phyloP scores from a whole-genome alignment of 2,329 filamentous ascomycete species.

The Colletotrichum sp. region DNA sequence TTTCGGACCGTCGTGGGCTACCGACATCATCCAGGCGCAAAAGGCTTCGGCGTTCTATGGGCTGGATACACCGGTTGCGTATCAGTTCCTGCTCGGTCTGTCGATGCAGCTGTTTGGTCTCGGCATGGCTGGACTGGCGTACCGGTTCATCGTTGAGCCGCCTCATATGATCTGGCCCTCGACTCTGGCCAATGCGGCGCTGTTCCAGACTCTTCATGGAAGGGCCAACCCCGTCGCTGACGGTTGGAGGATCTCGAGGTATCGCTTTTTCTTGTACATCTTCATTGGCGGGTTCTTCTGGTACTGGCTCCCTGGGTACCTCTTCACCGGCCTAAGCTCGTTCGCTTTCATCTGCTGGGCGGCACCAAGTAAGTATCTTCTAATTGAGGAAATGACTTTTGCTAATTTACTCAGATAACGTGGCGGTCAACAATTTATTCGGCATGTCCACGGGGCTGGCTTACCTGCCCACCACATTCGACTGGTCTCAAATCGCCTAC shows the following conservation, averaged over 20 bases:
- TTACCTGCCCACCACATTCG: constrained; percentile 31
- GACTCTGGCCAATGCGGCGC: constrained; percentile 45
- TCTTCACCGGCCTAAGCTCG: constrained; percentile 45
- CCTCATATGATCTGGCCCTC: constrained; percentile 53
- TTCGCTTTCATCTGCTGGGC: constrained; percentile 56
- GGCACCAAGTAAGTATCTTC: constrained; percentile 28
- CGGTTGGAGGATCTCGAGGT: constrained; percentile 38
- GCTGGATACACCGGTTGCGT: constrained; percentile 41
- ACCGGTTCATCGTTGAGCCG: constrained; percentile 49
- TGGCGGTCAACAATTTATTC: constrained; percentile 75
- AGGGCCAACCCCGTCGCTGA: constrained; percentile 39
- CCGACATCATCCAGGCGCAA: constrained; percentile 48
- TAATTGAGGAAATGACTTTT: neutral
- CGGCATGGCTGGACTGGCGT: constrained; percentile 45
- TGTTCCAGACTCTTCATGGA: constrained; percentile 46
- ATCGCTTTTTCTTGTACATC: constrained; percentile 40
- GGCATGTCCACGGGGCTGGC: constrained; percentile 34
- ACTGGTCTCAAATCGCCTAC: constrained; percentile 30
- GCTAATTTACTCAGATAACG: constrained; percentile 47
- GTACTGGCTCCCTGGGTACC: constrained; percentile 52
- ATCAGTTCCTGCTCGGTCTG: constrained; percentile 50
- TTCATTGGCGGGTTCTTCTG: constrained; percentile 48
- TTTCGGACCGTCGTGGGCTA: constrained; percentile 44
- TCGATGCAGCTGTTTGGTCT: constrained; percentile 54
- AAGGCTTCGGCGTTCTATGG: constrained; percentile 47